Evolutionary conservation across 805 yeast genomes (phyloP).

Genomic region (Metschnikowia amazonensis): DNA sequence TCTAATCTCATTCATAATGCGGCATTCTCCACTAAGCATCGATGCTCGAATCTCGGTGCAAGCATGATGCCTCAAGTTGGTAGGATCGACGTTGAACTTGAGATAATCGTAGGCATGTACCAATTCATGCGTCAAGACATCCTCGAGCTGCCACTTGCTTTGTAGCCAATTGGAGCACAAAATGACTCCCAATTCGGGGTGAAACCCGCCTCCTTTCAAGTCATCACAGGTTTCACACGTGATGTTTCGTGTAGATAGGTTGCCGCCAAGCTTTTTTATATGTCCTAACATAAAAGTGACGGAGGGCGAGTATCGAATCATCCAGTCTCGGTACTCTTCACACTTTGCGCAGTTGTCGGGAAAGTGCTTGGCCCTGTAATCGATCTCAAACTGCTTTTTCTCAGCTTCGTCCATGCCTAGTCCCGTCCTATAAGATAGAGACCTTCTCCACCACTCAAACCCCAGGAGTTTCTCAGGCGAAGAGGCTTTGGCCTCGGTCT

Average conservation of each 20-base stretch:
- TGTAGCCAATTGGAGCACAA: constrained; percentile 79
- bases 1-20: constrained; percentile 79
- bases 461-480: constrained; percentile 39
- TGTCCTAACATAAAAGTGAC: constrained; percentile 85
- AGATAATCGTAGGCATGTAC: constrained; percentile 90
- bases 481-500: constrained; percentile 18
- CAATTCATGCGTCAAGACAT: constrained; percentile 87
- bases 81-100: constrained; percentile 84
- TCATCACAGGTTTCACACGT: constrained; percentile 83
- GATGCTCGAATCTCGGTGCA: constrained; percentile 96
- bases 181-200: constrained; percentile 82
- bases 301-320: constrained; percentile 74
- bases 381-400: constrained; percentile 53
- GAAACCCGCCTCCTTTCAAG: constrained; percentile 83
- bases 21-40: constrained; percentile 89
- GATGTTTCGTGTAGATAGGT: constrained; percentile 50
- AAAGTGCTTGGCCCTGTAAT: constrained; percentile 41
- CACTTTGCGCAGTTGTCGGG: constrained; percentile 63
- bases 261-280: constrained; percentile 58
- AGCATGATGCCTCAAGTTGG: constrained; percentile 86
- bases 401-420: constrained; percentile 56
- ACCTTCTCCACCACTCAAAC: constrained; percentile 80
- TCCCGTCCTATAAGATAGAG: constrained; percentile 68
- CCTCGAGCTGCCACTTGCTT: constrained; percentile 80
- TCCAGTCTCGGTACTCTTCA: constrained; percentile 75